Base-by-base conservation (phyloP, 2,329 filamentous ascomycete genomes). In the Colletotrichum higginsianum region DNA sequence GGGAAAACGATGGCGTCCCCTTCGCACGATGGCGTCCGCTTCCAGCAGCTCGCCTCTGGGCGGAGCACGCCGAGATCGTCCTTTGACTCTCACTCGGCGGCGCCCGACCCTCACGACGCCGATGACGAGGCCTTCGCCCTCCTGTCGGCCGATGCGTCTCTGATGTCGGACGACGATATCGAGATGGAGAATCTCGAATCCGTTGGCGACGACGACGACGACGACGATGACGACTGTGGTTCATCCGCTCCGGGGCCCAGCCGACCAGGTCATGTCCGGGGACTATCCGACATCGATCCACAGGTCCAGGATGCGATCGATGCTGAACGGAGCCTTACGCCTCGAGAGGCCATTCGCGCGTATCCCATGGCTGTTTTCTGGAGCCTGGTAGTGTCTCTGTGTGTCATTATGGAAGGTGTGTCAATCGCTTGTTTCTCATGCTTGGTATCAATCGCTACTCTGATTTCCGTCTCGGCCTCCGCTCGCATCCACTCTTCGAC, bases 331-430 rank as follows among this genome's bases (percentile, higher is more conserved):
- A 74, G 74, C 46, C 73, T 80, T 2, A 73, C 75, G 16, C 71
- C 76, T 11, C 56, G 73, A 0, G 72, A 78, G 21, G 80, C 80
- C 3, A 71, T 81, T n/a, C 73, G 75, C 1, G 71, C 70, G 26
- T 80, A 81, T 64, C 74, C 66, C 30, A 75, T 74, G 74, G 79
- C 77, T 12, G 75, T 79, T 50, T 70, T 73, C 58, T 78, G 76
- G 76, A 77, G 70, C 16, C 42, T 77, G 13, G 68, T 75, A 23
- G 67, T 79, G 26, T 77, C 76, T 35, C 67, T 75, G 44, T 75
- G 76, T n/a, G 76, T 80, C 49, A 77, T 81, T 66, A 81, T 81
- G 79, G 79, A 81, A 56, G 79, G 73, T 71, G 23, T 12, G 68
- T 6, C 52, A 2, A n/a, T 35, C 26, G 23, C 21, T 40, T 13